phyloP scores from a whole-genome alignment of 495 filamentous ascomycete genomes.

The Saxophila tyrrhenica region DNA sequence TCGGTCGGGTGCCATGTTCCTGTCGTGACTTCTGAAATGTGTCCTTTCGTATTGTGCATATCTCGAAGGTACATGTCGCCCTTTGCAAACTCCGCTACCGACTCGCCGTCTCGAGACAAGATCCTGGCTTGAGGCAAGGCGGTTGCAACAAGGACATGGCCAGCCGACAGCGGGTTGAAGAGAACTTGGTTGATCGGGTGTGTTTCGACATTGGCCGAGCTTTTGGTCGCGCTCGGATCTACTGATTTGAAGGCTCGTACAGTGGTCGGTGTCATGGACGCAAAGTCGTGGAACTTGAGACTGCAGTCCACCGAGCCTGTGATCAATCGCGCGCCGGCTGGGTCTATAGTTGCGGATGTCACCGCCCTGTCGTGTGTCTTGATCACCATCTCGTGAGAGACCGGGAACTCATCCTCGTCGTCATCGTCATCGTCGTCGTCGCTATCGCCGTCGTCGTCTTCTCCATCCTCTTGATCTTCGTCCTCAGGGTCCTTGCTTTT shows the following conservation, averaged over 20 bases:
- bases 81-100: slow-evolving; percentile 77
- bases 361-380: slow-evolving; percentile 87
- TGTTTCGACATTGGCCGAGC: slow-evolving; percentile 62
- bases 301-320: slow-evolving; percentile 85
- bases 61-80: slow-evolving; percentile 97
- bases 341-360: slow-evolving; percentile 72
- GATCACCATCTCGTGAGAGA: slow-evolving; percentile 83
- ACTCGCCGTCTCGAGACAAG: slow-evolving; percentile 76
- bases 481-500: slow-evolving; percentile 25
- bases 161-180: slow-evolving; percentile 75
- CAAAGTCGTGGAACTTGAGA: slow-evolving; percentile 87
- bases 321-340: slow-evolving; percentile 70
- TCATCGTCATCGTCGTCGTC: slow-evolving; percentile 50
- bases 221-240: slow-evolving; percentile 70
- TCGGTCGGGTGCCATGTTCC: slow-evolving; percentile 84
- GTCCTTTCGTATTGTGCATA: slow-evolving; percentile 92
- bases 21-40: slow-evolving; percentile 77
- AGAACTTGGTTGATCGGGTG: slow-evolving; percentile 76
- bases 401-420: slow-evolving; percentile 81
- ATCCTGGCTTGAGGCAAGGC: slow-evolving; percentile 84
- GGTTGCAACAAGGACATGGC: slow-evolving; percentile 72
- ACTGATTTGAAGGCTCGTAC: slow-evolving; percentile 85
- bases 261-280: slow-evolving; percentile 88
- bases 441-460: slow-evolving; percentile 43
- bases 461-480: slow-evolving; percentile 27